Conservation (phyloP, 2,329 filamentous ascomycete genomes). For the Amauroascus niger region DNA sequence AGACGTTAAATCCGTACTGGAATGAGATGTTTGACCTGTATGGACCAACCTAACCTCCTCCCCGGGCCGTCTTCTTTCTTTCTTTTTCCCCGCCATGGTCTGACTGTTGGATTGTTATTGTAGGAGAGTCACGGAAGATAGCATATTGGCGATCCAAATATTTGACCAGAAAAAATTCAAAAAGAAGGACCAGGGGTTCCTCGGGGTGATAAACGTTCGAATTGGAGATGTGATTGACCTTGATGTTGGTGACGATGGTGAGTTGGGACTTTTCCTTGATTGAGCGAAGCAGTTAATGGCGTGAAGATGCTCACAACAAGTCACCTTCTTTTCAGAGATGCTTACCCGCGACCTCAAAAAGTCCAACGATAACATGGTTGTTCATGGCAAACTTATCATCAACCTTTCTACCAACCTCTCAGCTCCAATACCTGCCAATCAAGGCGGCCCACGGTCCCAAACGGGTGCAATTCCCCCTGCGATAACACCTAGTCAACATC, state of each 20-base stretch:
- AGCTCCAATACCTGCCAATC: constrained; percentile 52
- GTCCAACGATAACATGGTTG: constrained; percentile 93
- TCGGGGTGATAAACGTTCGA: constrained; percentile 94
- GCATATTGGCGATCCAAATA: constrained; percentile 93
- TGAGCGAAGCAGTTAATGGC: background rate
- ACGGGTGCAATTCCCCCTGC: constrained; percentile 21
- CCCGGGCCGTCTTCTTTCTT: background rate
- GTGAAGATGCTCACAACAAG: background rate
- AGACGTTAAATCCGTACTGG: constrained; percentile 99
- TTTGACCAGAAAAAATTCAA: constrained; percentile 99
- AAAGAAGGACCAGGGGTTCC: constrained; percentile 99
- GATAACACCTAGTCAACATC: constrained; percentile 1
- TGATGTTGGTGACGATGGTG: constrained; percentile 82
- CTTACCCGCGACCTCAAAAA: constrained; percentile 95
- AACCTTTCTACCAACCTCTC: constrained; percentile 87
- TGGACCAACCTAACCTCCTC: constrained; percentile 34
- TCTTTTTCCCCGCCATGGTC: background rate
- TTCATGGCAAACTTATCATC: constrained; percentile 94
- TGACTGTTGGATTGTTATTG: background rate
- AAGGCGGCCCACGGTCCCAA: constrained; percentile 21
- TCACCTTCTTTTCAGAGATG: constrained; percentile 62
- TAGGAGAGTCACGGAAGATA: constrained; percentile 86
- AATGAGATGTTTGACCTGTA: constrained; percentile 99
- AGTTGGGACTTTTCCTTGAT: constrained; percentile 26
- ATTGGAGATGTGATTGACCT: constrained; percentile 92